Evolutionary conservation across 345 rosid genomes (phyloP).

Genomic region (Gynandropsis gynandra): DNA sequence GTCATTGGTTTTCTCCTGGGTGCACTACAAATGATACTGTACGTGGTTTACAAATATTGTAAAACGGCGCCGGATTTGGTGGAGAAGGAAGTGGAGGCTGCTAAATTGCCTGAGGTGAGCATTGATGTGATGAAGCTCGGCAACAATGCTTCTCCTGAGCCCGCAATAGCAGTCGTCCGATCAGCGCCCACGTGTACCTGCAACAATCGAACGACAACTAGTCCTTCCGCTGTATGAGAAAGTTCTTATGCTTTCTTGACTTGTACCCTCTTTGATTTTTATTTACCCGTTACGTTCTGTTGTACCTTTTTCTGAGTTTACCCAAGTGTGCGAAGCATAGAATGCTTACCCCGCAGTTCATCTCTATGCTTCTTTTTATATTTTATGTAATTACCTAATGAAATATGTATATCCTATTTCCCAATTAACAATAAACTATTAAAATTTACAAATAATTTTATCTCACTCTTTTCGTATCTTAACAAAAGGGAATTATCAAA

Average conservation of each 20-base stretch:
- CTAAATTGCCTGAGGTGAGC: conserved; percentile 25
- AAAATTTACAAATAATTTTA: background rate
- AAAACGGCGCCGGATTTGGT: conserved; percentile 26
- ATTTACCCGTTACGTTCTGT: conserved; percentile 25
- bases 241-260: background rate
- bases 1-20: conserved; percentile 44
- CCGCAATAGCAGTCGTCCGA: conserved; percentile 14
- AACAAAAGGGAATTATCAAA: too few species aligned
- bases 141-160: conserved; percentile 25
- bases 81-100: conserved; percentile 30
- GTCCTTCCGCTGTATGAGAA: conserved; percentile 11
- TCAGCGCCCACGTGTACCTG: conserved; percentile 26
- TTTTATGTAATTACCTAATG: conserved; percentile 24
- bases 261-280: too few species aligned
- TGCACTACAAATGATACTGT: conserved; percentile 44
- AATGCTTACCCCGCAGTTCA: conserved; percentile 13
- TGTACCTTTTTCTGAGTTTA: conserved; percentile 28
- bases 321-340: conserved; percentile 27
- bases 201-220: conserved; percentile 27
- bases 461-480: too few species aligned
- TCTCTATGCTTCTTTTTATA: conserved; percentile 17
- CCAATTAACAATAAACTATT: conserved; percentile 17
- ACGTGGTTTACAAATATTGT: conserved; percentile 34
- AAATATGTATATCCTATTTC: conserved; percentile 30
- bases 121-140: conserved; percentile 29